phyloP scores from a whole-genome alignment of 371 early-diverging fungal species.

The Rhizomucor pusillus region DNA sequence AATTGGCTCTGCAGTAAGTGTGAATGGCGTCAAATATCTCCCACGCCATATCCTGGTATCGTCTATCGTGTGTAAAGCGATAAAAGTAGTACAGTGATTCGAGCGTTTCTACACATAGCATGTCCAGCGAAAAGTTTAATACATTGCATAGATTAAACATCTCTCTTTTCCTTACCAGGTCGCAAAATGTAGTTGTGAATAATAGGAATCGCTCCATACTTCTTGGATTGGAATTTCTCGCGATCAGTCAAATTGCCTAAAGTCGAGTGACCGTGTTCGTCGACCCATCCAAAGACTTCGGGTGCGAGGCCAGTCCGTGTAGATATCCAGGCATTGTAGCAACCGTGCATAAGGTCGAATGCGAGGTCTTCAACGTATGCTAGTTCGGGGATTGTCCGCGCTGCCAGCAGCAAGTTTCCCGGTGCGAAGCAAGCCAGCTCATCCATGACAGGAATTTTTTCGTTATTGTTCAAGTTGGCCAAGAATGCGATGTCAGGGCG shows the following conservation, averaged over 20 bases:
- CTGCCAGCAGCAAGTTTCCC: slow-evolving; percentile 29
- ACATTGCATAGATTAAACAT: too few relatives aligned
- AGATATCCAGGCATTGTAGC: slow-evolving; percentile 39
- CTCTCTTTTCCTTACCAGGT: slow-evolving; percentile 21
- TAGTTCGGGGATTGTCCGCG: slow-evolving; percentile 25
- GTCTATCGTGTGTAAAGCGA: slow-evolving; percentile 64
- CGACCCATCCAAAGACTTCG: slow-evolving; percentile 36
- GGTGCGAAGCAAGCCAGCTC: slow-evolving; percentile 48
- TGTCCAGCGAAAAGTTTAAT: too few relatives aligned
- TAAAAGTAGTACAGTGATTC: slow-evolving; percentile 76
- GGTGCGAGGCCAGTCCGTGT: slow-evolving; percentile 41
- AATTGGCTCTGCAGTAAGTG: slow-evolving; percentile 36
- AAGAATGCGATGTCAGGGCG: slow-evolving; percentile 22
- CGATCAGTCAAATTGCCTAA: slow-evolving; percentile 13
- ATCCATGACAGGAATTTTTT: slow-evolving; percentile 29
- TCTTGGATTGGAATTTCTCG: slow-evolving; percentile 7
- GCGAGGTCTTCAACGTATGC: slow-evolving; percentile 23
- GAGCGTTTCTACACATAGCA: slow-evolving; percentile 55
- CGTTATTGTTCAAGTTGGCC: slow-evolving; percentile 16
- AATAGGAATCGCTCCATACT: slow-evolving; percentile 23
- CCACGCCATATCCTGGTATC: slow-evolving; percentile 75
- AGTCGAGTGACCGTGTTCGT: slow-evolving; percentile 9
- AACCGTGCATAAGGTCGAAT: slow-evolving; percentile 31
- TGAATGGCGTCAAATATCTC: slow-evolving; percentile 57
- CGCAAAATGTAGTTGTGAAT: slow-evolving; percentile 34